Evolutionary conservation across 2,329 filamentous ascomycete species (phyloP).

Genomic region (Parastagonospora nodorum): DNA sequence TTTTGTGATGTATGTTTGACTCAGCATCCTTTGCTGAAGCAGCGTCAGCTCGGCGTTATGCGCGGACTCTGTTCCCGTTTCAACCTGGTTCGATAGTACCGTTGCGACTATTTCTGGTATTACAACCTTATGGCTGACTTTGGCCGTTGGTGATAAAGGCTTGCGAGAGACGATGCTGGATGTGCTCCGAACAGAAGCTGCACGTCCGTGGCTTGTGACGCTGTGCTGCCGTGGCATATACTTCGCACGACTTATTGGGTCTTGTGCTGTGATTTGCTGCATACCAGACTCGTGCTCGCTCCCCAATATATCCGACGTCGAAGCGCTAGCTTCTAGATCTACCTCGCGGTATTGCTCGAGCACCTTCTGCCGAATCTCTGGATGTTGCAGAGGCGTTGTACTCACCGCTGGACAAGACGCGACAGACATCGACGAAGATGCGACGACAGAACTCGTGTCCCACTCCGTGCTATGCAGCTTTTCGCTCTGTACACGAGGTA

Average conservation of each 20-base stretch:
- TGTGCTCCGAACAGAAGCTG: not conserved
- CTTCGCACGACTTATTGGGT: not conserved
- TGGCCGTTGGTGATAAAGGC: not conserved
- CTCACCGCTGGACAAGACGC: not conserved
- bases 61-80: too few species aligned
- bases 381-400: not conserved
- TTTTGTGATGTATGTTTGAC: conserved; percentile 2
- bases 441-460: not conserved
- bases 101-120: too few species aligned
- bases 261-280: not conserved
- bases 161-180: not conserved
- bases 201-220: not conserved
- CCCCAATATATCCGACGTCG: too few species aligned
- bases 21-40: conserved; percentile 3
- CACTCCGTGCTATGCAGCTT: conserved; percentile 2
- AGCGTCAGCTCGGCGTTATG: conserved; percentile 5
- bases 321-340: not conserved
- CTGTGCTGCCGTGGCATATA: not conserved
- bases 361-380: not conserved
- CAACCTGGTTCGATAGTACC: too few species aligned
- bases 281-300: too few species aligned
- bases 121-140: too few species aligned
- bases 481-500: conserved; percentile 13
- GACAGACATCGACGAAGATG: conserved; percentile 7
- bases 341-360: not conserved